Evolutionary conservation across 441 rosid species (phyloP).

Genomic region (Gossypium trilobum): DNA sequence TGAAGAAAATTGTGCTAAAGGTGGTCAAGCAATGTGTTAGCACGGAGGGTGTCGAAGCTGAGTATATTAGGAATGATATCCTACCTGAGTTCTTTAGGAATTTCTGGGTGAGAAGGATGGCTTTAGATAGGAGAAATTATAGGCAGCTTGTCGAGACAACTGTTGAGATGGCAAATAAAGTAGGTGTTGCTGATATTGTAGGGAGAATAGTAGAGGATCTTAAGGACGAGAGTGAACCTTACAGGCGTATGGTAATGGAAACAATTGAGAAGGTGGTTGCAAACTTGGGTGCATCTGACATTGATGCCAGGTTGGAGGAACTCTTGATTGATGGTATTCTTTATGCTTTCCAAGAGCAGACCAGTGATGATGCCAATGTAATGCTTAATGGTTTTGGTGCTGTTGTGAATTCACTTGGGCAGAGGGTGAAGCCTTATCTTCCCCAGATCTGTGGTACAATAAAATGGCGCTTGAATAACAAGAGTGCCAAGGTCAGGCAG

Average conservation of each 20-base stretch:
- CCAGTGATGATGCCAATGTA: slow-evolving; percentile 89
- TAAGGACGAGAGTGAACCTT: slow-evolving; percentile 87
- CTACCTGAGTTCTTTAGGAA: slow-evolving; percentile 82
- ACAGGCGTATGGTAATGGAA: slow-evolving; percentile 93
- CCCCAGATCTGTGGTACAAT: slow-evolving; percentile 99
- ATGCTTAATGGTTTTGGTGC: slow-evolving; percentile 99
- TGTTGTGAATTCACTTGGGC: slow-evolving; percentile 88
- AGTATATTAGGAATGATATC: slow-evolving; percentile 73
- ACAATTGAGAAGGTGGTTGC: slow-evolving; percentile 88
- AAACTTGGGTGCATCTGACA: slow-evolving; percentile 86
- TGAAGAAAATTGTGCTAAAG: slow-evolving; percentile 90
- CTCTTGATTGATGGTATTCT: slow-evolving; percentile 95
- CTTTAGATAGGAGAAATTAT: slow-evolving; percentile 79
- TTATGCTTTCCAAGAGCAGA: slow-evolving; percentile 95
- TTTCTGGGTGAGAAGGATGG: slow-evolving; percentile 94
- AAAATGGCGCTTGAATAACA: slow-evolving; percentile 97
- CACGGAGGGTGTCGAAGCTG: slow-evolving; percentile 91
- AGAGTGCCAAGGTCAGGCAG: slow-evolving; percentile 93
- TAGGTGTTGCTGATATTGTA: slow-evolving; percentile 84
- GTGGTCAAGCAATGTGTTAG: slow-evolving; percentile 96
- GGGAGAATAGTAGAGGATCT: slow-evolving; percentile 85
- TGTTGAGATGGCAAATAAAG: slow-evolving; percentile 88
- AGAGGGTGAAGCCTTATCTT: slow-evolving; percentile 90
- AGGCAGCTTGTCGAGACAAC: slow-evolving; percentile 93
- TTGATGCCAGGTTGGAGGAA: slow-evolving; percentile 83